A percentile compares a stretch with the other conserved stretches of the same genome.
Evolutionary conservation across 495 filamentous ascomycete species (phyloP).

Genomic region (Xylaria acuta): DNA sequence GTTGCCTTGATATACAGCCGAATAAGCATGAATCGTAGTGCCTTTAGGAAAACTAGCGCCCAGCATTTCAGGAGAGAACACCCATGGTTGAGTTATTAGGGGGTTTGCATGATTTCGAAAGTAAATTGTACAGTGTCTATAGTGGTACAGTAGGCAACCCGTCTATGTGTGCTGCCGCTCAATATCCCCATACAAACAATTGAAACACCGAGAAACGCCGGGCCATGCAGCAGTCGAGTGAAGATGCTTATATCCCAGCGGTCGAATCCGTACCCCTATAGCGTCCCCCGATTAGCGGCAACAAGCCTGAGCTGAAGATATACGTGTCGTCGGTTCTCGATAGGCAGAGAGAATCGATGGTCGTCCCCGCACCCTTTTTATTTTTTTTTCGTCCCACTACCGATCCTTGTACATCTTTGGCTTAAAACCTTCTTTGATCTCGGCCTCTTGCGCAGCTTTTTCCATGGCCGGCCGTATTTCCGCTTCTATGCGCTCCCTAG

Average conservation of each 20-base stretch:
- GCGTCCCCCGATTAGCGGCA: constrained; percentile 10
- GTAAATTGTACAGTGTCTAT: constrained; percentile 29
- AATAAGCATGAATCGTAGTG: not conserved
- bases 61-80: not conserved
- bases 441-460: constrained; percentile 62
- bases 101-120: not conserved
- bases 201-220: constrained; percentile 47
- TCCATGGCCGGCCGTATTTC: constrained; percentile 66
- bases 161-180: constrained; percentile 16
- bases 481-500: constrained; percentile 88
- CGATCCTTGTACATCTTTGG: constrained; percentile 93
- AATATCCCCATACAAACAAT: constrained; percentile 30
- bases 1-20: not conserved
- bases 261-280: constrained; percentile 3
- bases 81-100: not conserved
- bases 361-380: constrained; percentile 19
- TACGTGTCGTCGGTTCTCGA: constrained; percentile 23
- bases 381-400: constrained; percentile 46
- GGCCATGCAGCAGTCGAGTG: constrained; percentile 57
- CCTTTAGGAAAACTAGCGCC: no score
- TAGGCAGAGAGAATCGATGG: constrained; percentile 1
- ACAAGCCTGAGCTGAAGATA: not conserved
- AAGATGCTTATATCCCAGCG: constrained; percentile 46
- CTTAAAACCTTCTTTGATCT: constrained; percentile 84
- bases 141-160: constrained; percentile 26